Base-by-base conservation (phyloP, 164 flowering plant genomes). In the Brasenia schreberi region DNA sequence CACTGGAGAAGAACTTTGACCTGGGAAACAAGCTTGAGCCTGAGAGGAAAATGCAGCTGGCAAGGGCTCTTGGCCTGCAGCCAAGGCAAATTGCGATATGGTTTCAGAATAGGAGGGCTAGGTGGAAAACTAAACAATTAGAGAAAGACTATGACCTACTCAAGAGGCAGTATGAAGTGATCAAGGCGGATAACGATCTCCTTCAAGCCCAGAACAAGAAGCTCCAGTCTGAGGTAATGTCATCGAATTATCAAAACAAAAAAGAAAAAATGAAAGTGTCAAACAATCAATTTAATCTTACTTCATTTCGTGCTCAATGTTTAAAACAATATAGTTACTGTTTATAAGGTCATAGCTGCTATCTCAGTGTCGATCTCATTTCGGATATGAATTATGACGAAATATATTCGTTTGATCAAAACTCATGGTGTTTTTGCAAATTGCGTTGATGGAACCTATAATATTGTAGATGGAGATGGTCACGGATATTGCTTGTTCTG, bases 61-160 rank as follows among this genome's bases (percentile, higher is more conserved):
- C 96, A 56, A 75, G 84, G 61, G 85, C 88, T 61, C 89, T 90
- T 53, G 92, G 92, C 5, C 77, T 90, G 59, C 97, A 88, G 64
- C 96, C 96, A 7, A 78, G 96, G 67, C 96, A 90, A 73, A 80
- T 90, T 61, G 96, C 94, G 7, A 86, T 90, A 5, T 88, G 97
- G 97, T 90, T 90, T 70, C 94, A 90, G 59, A 90, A 90, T 77
- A 80, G 92, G 66, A 81, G 97, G 63, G 94, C 97, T 0, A 76
- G 97, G 66, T 90, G 97, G 97, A 90, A 90, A 78, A 90, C 97
- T 14, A 90, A 90, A 74, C 88, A 88, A 68, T 73, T 90, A 65
- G 97, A 90, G 83, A 90, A 85, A 73, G 96, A 90, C 71, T 90
- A 88, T 75, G 89, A 87, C 53, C 69, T 82, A 39, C 87, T 89